A percentile compares a stretch with the other conserved stretches of the same genome.
Evolutionary conservation across 305 asterid species (phyloP).

Genomic region (Stenogyne calaminthoides): DNA sequence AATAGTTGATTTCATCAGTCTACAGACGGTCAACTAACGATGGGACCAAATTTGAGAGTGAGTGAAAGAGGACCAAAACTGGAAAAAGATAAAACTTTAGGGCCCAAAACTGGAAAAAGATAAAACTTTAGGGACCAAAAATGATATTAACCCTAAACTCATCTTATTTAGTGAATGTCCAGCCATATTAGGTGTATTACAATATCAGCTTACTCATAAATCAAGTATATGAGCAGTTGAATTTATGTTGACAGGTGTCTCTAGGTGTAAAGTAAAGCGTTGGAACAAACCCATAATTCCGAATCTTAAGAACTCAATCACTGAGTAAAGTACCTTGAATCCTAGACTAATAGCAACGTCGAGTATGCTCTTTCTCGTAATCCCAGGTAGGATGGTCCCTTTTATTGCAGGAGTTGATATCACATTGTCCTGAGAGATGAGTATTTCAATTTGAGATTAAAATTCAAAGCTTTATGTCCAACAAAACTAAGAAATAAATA

Average conservation of each 20-base stretch:
- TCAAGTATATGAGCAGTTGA: background rate
- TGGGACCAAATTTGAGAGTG: no score
- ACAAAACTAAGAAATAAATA: background rate
- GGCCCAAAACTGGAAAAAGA: no score
- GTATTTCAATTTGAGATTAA: slow-evolving; percentile 14
- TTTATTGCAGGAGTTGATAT: slow-evolving; percentile 84
- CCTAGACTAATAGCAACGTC: slow-evolving; percentile 84
- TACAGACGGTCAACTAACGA: no score
- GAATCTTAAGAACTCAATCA: slow-evolving; percentile 16
- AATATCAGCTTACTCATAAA: background rate
- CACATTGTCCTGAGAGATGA: slow-evolving; percentile 61
- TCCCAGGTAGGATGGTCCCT: slow-evolving; percentile 97
- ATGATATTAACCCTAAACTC: no score
- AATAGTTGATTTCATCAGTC: no score
- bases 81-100: no score
- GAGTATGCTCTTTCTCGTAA: slow-evolving; percentile 91
- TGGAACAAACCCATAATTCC: background rate
- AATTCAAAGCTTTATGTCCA: background rate
- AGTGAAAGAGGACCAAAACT: no score
- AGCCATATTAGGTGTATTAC: background rate
- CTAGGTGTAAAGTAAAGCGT: background rate
- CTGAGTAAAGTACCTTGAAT: slow-evolving; percentile 55
- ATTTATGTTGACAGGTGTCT: background rate
- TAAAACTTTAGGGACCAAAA: no score
- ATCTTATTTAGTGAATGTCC: background rate